Evolutionary conservation across 148 eudicot species (phyloP), one percentile per base, ranked within the genome.

Genomic region (Linanthus parryae): DNA sequence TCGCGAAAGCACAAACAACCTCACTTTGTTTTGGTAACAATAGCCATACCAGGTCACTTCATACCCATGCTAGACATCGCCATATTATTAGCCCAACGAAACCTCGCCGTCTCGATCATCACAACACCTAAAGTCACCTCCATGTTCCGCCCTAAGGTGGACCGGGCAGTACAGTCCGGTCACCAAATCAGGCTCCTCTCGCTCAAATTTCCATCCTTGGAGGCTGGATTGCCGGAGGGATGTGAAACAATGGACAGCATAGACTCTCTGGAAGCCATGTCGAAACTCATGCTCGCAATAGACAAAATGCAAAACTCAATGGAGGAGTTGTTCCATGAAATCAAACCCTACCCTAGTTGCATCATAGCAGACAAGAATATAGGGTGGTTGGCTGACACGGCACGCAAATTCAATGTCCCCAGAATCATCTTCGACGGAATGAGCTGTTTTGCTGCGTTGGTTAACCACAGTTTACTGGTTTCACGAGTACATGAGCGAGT

Each of bases 41-140:
- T n/a, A n/a, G n/a, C n/a, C n/a, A n/a, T n/a, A n/a, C 80, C 54
- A 30, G 84, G 78, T 48, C 80, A 79, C 52, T 64, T 75, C 59
- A 79, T 71, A 16, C n/a, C n/a, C n/a, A n/a, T n/a, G n/a, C n/a
- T n/a, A n/a, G n/a, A n/a, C n/a, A 65, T 74, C 33, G 69, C 75
- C 23, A 64, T 42, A 42, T 45, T 74, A 13, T 29, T 79, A 25
- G 84, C 80, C 20, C 33, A 47, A 2, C 69, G 63, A 0, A 66
- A 61, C 18, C 17, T 56, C 0, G 35, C 37, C 2, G 54, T 75
- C 39, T 74, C 80, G 25, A 30, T 79, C 1, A 35, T 75, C 46
- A 79, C 78, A 9, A 75, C 80, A 0, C 72, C 77, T 3, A 29
- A 61, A 6, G 71, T 71, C 28, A 73, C 78, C 4, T 4, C 50